Base-by-base conservation (phyloP, 305 asterid genomes). In the Fraxinus floribunda region DNA sequence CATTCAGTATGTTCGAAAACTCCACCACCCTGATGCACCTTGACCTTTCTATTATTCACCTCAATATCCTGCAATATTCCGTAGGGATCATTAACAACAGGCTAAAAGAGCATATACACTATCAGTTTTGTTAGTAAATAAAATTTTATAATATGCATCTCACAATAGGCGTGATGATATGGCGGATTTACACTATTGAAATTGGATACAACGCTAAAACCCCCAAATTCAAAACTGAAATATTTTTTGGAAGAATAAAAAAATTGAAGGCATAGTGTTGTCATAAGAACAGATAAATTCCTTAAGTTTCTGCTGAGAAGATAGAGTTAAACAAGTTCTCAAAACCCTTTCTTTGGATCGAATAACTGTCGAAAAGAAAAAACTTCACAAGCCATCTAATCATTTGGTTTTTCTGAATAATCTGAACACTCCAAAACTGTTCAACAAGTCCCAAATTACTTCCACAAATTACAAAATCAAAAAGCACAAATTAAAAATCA, bases 21-120 rank as follows among this genome's bases (percentile, higher is more conserved):
- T 79, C 97, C 98, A 13, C 76, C 89, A 60, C 95, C 92, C 22
- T 78, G 82, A 76, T 93, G 97, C 36, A 94, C 94, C 83, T 91
- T 88, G 20, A 92, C 93, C 86, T 90, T 92, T 82, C 98, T 84
- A 68, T 89, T 87, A 82, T 94, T 94, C 86, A 94, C 87, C 90
- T 94, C 98, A 80, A 87, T 81, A 89, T 94, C 98, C 98, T 96
- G 88, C 86, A 84, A 86, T 39, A 3, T 76, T 73, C 39, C 64
- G 39, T 78, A 62, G 10, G 15, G 30, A 26, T 26, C 32, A 29
- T 29, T n/a, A 41, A 16, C 20, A 76, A 83, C 60, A 5, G 18
- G 24, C 20, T 39, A 57, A 49, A n/a, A 35, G 35, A 55, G 32
- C 8, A 13, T 7, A 60, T 60, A 3, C 71, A 29, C 32, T 64